Evolutionary conservation across 148 eudicot genomes (phyloP), one percentile per base, ranked within the genome.

Genomic region (Chenopodium suecicum): DNA sequence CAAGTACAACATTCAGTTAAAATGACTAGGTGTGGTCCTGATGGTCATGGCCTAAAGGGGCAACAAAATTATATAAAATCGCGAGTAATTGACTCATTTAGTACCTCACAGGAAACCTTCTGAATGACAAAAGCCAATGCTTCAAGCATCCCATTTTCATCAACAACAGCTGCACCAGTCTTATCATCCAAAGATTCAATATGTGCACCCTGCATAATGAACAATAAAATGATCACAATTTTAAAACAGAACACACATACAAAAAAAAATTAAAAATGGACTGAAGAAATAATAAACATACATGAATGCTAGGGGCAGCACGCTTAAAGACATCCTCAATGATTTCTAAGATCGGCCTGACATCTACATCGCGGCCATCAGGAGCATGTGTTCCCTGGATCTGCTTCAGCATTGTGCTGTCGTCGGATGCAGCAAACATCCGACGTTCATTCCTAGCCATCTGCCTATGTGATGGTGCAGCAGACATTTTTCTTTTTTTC

Each of bases 81-180:
- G 17, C 62, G 17, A 56, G 6, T 56, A 56, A 4, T 19, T n/a
- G 12, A 10, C 23, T 2, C 20, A 2, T 29, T 48, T 46, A 62
- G 58, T 83, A 93, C 99, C 97, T 95, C 99, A 77, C 94, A 90
- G 5, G 93, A 91, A 71, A 91, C 85, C 82, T 91, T 95, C 69
- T 95, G 92, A 19, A 90, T 86, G 77, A 92, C 77, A 81, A 76
- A 88, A 75, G 98, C 90, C 72, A 92, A 77, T 23, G 84, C 87
- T 75, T 92, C 98, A 50, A 84, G 90, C 82, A 95, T 89, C 27
- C 85, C 91, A 66, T 81, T 79, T 52, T 56, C 87, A 31, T 95
- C 97, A 68, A 79, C 54, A 34, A 78, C 86, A 46, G 77, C 77
- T 75, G 77, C 78, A 81, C 79, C 73, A 20, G 84, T 82, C 84